Evolutionary conservation across 2,329 filamentous ascomycete species (phyloP).

Genomic region (Aureobasidium sp.): DNA sequence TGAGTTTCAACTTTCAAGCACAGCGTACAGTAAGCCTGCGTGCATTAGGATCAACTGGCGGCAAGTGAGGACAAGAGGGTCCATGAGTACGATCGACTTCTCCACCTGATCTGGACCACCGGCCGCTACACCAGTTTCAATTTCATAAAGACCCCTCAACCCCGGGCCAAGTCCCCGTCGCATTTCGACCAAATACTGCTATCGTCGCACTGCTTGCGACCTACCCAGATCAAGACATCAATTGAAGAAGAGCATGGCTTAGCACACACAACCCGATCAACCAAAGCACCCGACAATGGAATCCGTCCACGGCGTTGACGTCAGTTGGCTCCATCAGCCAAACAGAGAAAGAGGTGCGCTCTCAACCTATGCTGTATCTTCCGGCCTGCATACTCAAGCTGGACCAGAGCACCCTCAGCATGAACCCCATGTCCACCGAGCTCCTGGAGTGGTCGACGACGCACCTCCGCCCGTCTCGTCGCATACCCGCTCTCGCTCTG

Average conservation of each 20-base stretch:
- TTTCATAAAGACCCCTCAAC: constrained; percentile 1
- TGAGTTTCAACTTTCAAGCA: neutral
- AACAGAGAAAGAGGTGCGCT: constrained; percentile 59
- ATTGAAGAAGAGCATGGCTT: constrained; percentile 11
- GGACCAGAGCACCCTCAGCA: constrained; percentile 31
- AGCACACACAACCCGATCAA: neutral
- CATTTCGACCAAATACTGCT: neutral
- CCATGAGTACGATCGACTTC: neutral
- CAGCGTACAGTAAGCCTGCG: neutral
- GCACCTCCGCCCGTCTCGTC: constrained; percentile 31
- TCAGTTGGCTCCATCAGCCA: constrained; percentile 84
- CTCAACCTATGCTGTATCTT: neutral
- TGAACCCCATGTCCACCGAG: constrained; percentile 27
- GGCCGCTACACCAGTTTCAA: constrained; percentile 5
- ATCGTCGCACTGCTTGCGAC: neutral
- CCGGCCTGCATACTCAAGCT: constrained; percentile 19
- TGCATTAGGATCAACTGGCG: neutral
- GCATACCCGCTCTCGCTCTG: constrained; percentile 26
- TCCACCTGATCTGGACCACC: constrained; percentile 12
- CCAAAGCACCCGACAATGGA: constrained; percentile 1
- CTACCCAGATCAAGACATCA: neutral
- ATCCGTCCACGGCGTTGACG: constrained; percentile 67
- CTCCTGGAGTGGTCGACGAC: constrained; percentile 30
- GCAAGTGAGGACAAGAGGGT: neutral
- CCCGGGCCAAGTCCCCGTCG: neutral